Percentiles rank a stretch among this genome's conserved stretches.
Conservation (phyloP, 202 grass and related monocot species). For the Eragrostis tef region DNA sequence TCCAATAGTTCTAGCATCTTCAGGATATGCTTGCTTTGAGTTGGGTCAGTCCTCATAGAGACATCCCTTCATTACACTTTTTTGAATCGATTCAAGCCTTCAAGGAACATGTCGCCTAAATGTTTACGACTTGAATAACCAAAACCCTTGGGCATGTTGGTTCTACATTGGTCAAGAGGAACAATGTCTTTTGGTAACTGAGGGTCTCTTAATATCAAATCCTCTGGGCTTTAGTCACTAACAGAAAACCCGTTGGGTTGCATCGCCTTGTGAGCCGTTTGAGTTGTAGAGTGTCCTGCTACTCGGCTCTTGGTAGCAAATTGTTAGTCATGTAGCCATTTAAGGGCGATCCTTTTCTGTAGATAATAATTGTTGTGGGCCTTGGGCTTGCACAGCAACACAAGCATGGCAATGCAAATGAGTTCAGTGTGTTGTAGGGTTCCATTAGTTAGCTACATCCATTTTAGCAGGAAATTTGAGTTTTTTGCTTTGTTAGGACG, state of each 20-base stretch:
- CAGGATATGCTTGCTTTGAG: slow-evolving; percentile 7
- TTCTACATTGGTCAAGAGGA: neutral
- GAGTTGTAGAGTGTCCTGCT: neutral
- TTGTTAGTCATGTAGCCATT: neutral
- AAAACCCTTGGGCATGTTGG: neutral
- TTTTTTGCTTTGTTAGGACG: neutral
- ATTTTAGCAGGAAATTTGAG: neutral
- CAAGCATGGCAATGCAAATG: neutral
- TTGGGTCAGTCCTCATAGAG: neutral
- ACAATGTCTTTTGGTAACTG: neutral
- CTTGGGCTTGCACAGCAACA: neutral
- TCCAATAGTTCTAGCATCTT: neutral
- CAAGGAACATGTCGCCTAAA: neutral
- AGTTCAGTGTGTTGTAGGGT: neutral
- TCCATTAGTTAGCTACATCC: neutral
- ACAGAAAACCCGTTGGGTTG: neutral
- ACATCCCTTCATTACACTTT: neutral
- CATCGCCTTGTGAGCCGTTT: neutral
- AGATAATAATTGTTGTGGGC: neutral
- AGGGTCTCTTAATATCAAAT: neutral
- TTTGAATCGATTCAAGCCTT: neutral
- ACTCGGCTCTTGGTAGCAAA: neutral
- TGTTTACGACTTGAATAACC: neutral
- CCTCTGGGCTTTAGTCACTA: neutral
- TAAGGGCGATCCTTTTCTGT: neutral